Conservation (phyloP, 75 land plant genomes). For the Cryptomeria japonica region DNA sequence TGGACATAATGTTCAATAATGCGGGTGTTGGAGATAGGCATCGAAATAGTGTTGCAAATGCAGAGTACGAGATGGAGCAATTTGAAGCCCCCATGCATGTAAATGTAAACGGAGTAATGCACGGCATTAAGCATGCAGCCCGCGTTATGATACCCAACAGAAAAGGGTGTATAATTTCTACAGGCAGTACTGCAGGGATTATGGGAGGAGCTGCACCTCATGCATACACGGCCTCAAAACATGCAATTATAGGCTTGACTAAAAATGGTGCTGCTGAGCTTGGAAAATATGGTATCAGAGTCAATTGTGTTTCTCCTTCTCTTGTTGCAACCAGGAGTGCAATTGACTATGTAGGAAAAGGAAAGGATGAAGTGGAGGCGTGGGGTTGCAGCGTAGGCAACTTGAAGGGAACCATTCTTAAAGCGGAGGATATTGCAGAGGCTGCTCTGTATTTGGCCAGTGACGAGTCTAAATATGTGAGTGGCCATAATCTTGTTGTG, state of each 20-base stretch:
- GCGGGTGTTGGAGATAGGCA: slow-evolving; percentile 56
- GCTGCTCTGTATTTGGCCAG: not conserved
- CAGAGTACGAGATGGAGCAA: slow-evolving; percentile 39
- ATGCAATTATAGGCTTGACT: slow-evolving; percentile 13
- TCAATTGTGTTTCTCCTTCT: slow-evolving; percentile 15
- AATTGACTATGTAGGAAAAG: not conserved
- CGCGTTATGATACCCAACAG: too few relatives aligned
- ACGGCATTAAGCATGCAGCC: too few relatives aligned
- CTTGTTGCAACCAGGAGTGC: too few relatives aligned
- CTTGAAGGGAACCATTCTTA: too few relatives aligned
- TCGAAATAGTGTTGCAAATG: slow-evolving; percentile 20
- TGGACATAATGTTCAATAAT: slow-evolving; percentile 84
- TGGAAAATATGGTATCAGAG: slow-evolving; percentile 16
- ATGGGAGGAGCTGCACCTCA: not conserved
- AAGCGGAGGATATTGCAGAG: too few relatives aligned
- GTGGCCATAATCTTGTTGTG: slow-evolving; percentile 11
- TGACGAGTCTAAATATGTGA: slow-evolving; percentile 9
- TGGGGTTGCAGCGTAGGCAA: too few relatives aligned
- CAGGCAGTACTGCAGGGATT: too few relatives aligned
- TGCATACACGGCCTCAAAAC: slow-evolving; percentile 12
- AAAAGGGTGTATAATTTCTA: too few relatives aligned
- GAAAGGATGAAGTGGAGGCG: too few relatives aligned
- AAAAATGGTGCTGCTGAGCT: slow-evolving; percentile 20
- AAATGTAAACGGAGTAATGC: slow-evolving; percentile 46
- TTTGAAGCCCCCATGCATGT: slow-evolving; percentile 41